phyloP scores from a whole-genome alignment of 2,329 filamentous ascomycete genomes.

The Verruconis gallopava region DNA sequence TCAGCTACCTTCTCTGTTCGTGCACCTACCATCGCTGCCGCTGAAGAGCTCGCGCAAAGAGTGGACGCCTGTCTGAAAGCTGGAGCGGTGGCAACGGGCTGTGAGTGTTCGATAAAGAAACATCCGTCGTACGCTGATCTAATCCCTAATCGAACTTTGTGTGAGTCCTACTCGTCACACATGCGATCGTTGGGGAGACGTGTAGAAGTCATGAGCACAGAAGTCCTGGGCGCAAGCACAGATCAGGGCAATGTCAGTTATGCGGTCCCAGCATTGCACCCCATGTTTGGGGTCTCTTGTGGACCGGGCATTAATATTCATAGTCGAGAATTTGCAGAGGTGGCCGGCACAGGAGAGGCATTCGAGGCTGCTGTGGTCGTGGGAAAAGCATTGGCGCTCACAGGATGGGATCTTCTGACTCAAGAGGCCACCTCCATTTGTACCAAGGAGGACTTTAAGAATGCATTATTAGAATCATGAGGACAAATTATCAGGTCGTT shows the following conservation, averaged over 20 bases:
- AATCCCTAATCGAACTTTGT: background rate
- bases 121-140: background rate
- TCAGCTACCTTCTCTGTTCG: conserved; percentile 30
- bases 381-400: conserved; percentile 33
- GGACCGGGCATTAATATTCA: conserved; percentile 25
- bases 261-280: conserved; percentile 2
- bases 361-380: conserved; percentile 31
- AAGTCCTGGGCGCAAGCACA: conserved; percentile 3
- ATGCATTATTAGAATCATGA: too few relatives aligned
- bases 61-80: conserved; percentile 27
- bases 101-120: conserved; percentile 9
- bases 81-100: conserved; percentile 24
- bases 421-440: too few relatives aligned
- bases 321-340: conserved; percentile 31
- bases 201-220: conserved; percentile 1
- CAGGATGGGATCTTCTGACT: conserved; percentile 13
- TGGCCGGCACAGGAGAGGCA: conserved; percentile 27
- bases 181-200: conserved; percentile 2
- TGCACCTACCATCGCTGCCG: conserved; percentile 21
- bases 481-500: too few relatives aligned
- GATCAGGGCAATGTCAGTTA: conserved; percentile 6
- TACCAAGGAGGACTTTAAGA: too few relatives aligned
- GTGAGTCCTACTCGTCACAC: background rate
- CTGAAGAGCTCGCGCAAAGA: conserved; percentile 18
- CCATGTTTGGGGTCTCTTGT: conserved; percentile 12